phyloP scores from a whole-genome alignment of 108 stramenopile genomes.

The Fragilariopsis cylindrus region DNA sequence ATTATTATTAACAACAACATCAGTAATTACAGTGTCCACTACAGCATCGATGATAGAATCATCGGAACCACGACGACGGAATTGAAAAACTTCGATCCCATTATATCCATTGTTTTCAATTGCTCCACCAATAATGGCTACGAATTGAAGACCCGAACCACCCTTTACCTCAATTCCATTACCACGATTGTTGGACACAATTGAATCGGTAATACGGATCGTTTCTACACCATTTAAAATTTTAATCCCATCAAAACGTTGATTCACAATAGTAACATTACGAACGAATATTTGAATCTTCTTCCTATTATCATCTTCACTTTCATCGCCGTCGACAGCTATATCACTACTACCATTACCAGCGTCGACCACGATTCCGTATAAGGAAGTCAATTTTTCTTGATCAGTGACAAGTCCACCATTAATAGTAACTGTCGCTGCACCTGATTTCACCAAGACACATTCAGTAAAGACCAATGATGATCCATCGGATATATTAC shows the following conservation, averaged over 20 bases:
- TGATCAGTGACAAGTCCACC: background rate
- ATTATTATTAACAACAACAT: background rate
- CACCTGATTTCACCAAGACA: background rate
- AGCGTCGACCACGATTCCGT: slow-evolving; percentile 9
- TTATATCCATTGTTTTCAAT: background rate
- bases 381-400: background rate
- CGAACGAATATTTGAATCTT: background rate
- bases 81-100: background rate
- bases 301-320: background rate
- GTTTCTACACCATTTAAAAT: background rate
- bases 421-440: background rate
- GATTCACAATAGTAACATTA: background rate
- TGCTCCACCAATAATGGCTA: slow-evolving; percentile 5
- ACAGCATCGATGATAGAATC: background rate
- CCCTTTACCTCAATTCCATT: background rate
- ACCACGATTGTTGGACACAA: background rate
- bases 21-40: background rate
- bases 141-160: background rate
- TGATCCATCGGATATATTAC: background rate
- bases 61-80: background rate
- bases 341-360: background rate
- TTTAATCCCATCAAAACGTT: background rate
- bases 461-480: background rate
- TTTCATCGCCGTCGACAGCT: background rate
- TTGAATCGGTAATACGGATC: slow-evolving; percentile 5